Conservation (phyloP, 805 yeast genomes). For the Wickerhamiella australiensis region DNA sequence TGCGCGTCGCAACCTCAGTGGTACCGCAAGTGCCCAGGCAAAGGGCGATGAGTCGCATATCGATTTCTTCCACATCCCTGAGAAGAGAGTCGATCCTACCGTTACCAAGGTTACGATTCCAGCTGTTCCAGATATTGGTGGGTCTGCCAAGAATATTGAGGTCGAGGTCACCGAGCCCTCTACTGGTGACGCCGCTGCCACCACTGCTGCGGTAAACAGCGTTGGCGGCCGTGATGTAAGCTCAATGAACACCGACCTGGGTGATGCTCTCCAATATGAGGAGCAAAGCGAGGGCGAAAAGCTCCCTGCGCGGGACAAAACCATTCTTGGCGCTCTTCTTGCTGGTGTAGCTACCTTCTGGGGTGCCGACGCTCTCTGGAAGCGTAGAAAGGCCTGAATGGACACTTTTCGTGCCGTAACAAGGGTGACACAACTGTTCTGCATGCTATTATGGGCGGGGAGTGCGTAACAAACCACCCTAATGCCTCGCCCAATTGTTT, state of each 20-base stretch:
- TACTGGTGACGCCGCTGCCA: conserved; percentile 16
- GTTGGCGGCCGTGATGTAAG: conserved; percentile 18
- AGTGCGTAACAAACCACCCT: conserved; percentile 3
- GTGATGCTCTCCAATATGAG: conserved; percentile 14
- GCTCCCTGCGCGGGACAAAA: conserved; percentile 24
- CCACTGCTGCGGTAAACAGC: conserved; percentile 21
- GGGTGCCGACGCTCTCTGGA: conserved; percentile 23
- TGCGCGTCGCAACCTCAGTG: conserved; percentile 17
- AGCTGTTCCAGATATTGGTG: conserved; percentile 22
- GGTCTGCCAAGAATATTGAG: conserved; percentile 14
- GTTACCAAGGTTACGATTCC: conserved; percentile 24
- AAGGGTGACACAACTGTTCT: no score
- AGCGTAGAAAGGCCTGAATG: conserved; percentile 14
- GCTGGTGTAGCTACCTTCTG: conserved; percentile 31
- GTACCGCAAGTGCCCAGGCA: conserved; percentile 21
- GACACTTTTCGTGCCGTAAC: no score
- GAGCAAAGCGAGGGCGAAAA: conserved; percentile 13
- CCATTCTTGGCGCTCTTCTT: conserved; percentile 25
- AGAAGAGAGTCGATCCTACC: conserved; percentile 9
- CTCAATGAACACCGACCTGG: conserved; percentile 23
- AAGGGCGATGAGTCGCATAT: conserved; percentile 29
- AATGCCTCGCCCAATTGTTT: neutral
- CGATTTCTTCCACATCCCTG: conserved; percentile 29
- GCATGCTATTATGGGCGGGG: neutral
- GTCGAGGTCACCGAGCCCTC: conserved; percentile 6